Percentiles rank a stretch among this genome's conserved stretches.
phyloP scores from a whole-genome alignment of 257 asterid genomes.

The Rhazya stricta region DNA sequence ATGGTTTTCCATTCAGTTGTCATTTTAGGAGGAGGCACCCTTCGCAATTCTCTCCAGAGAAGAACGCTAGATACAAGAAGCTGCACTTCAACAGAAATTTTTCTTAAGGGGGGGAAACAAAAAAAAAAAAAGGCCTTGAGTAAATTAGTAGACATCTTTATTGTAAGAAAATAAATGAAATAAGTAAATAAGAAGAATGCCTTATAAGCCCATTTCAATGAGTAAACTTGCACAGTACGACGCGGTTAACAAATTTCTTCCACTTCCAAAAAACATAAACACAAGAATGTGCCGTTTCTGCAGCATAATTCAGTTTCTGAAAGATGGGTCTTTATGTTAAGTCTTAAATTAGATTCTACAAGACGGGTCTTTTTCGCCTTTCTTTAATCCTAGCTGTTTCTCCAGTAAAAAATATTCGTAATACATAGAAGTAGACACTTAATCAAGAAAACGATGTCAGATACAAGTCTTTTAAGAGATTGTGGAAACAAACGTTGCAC shows the following conservation, averaged over 20 bases:
- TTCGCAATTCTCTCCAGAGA: conserved; percentile 76
- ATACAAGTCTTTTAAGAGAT: background rate
- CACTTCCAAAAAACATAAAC: background rate
- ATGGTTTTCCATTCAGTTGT: conserved; percentile 81
- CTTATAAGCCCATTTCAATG: background rate
- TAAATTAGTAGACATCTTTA: background rate
- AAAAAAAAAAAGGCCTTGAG: background rate
- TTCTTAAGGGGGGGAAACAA: too few relatives aligned
- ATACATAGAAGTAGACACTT: background rate
- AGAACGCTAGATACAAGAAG: conserved; percentile 71
- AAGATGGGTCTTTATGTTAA: background rate
- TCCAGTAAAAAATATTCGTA: background rate
- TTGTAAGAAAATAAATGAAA: background rate
- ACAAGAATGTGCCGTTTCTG: background rate
- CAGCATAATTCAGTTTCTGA: background rate
- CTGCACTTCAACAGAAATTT: conserved; percentile 41
- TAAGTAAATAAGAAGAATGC: too few relatives aligned
- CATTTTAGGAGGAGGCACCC: conserved; percentile 73
- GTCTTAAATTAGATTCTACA: conserved; percentile 3
- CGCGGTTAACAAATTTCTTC: background rate
- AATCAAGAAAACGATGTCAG: background rate
- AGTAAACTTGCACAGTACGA: background rate
- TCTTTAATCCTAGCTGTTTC: background rate
- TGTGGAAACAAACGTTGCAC: conserved; percentile 27
- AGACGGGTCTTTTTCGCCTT: background rate